Conservation (phyloP, 2,329 filamentous ascomycete genomes). For the Talaromyces atroroseus region DNA sequence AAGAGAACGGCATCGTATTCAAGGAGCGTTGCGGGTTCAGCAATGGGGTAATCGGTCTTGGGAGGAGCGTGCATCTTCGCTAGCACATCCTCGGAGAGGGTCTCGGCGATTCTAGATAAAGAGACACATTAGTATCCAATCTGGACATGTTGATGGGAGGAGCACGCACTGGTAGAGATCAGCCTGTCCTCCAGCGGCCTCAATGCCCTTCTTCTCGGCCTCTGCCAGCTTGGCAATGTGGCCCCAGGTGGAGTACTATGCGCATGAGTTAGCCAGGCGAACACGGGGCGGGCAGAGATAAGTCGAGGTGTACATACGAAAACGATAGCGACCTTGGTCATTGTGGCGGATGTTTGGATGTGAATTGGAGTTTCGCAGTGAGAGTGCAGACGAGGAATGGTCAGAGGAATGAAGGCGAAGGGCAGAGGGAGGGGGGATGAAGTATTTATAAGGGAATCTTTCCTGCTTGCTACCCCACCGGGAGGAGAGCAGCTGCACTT, state of each 20-base stretch:
- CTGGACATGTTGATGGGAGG: not conserved
- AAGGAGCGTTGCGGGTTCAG: slow-evolving; percentile 58
- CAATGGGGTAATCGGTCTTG: slow-evolving; percentile 64
- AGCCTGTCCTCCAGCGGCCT: slow-evolving; percentile 74
- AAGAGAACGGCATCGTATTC: slow-evolving; percentile 84
- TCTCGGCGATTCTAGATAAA: slow-evolving; percentile 66
- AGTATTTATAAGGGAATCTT: too few relatives aligned
- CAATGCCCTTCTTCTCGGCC: slow-evolving; percentile 85
- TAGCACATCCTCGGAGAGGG: slow-evolving; percentile 76
- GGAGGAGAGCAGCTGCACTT: too few relatives aligned
- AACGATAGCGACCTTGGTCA: slow-evolving; percentile 88
- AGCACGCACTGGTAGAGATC: slow-evolving; percentile 72
- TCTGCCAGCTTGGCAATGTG: slow-evolving; percentile 80
- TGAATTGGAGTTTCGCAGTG: not conserved
- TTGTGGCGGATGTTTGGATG: slow-evolving; percentile 40
- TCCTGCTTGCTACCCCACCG: too few relatives aligned
- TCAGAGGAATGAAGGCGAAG: not conserved
- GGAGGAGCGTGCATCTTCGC: slow-evolving; percentile 83
- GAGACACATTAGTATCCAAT: not conserved
- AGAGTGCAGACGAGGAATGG: not conserved
- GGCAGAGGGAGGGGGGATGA: not conserved
- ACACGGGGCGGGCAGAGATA: slow-evolving; percentile 5
- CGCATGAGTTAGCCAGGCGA: not conserved
- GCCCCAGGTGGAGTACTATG: slow-evolving; percentile 87
- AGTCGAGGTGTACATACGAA: slow-evolving; percentile 57